These are phyloP conservation scores for Rhynchospora pubera DNA, from an alignment of 176 grass and related monocot genomes.

Conservation along the genomic window DNA sequence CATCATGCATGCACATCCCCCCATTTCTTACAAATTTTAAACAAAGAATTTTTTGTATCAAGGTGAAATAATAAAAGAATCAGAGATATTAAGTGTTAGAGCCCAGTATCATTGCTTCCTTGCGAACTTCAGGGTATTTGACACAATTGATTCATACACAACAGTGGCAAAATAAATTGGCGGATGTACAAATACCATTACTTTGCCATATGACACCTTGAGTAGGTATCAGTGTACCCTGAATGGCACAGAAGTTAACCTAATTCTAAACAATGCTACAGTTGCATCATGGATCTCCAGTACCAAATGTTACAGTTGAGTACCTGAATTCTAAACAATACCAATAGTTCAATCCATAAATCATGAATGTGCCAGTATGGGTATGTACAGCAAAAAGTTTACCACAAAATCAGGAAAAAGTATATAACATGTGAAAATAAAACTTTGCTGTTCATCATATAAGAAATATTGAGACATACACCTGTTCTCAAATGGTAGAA, in stretches of 20 bases:
- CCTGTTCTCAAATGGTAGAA: background rate
- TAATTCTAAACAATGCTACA: too few species aligned
- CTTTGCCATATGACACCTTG: background rate
- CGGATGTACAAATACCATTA: background rate
- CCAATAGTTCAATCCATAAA: background rate
- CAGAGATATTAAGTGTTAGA: background rate
- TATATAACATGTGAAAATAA: background rate
- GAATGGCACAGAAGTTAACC: background rate
- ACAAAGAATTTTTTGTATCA: background rate
- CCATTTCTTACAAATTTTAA: conserved; percentile 50
- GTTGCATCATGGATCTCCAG: background rate
- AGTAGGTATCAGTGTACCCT: background rate
- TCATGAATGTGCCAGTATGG: background rate
- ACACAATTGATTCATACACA: background rate
- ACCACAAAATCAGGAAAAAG: background rate
- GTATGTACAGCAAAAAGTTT: background rate
- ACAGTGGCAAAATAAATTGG: background rate
- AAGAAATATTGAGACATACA: background rate
- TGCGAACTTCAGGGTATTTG: background rate
- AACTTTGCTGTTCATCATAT: background rate
- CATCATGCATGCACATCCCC: conserved; percentile 95
- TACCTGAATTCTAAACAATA: background rate
- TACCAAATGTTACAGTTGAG: background rate
- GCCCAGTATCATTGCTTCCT: background rate
- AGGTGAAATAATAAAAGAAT: background rate